Evolutionary conservation across 106 monocot genomes (phyloP).

Genomic region (Ottelia alismoides): DNA sequence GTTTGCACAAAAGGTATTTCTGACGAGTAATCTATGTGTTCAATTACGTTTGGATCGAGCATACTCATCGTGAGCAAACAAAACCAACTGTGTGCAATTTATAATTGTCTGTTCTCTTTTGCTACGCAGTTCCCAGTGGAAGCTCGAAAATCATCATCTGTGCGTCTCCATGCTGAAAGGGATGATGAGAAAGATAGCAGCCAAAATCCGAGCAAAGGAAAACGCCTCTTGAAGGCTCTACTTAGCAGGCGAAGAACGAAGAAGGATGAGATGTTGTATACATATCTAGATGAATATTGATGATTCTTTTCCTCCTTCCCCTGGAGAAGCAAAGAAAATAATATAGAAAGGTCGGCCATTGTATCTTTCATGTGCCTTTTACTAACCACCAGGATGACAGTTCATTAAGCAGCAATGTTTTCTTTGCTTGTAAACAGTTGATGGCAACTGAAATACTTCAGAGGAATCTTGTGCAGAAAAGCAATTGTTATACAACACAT

Average conservation of each 20-base stretch:
- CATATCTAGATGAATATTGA: constrained; percentile 47
- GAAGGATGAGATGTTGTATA: constrained; percentile 42
- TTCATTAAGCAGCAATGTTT: too few species aligned
- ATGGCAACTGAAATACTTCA: too few species aligned
- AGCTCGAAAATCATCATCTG: constrained; percentile 19
- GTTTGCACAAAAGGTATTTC: constrained; percentile 32
- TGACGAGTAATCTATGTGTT: neutral
- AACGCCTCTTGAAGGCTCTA: constrained; percentile 28
- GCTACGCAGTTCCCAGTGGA: constrained; percentile 18
- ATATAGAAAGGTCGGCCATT: too few species aligned
- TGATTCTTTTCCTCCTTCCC: constrained; percentile 4
- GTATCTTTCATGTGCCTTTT: too few species aligned
- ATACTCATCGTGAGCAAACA: neutral
- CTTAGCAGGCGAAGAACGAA: constrained; percentile 26
- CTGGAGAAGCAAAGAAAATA: too few species aligned
- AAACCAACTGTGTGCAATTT: neutral
- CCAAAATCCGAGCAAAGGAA: constrained; percentile 24
- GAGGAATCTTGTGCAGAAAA: too few species aligned
- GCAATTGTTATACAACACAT: too few species aligned
- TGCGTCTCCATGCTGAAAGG: constrained; percentile 19
- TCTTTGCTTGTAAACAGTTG: too few species aligned
- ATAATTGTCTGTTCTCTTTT: neutral
- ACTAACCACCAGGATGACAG: too few species aligned
- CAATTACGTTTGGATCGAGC: neutral
- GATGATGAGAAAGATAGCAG: constrained; percentile 20